Conservation (phyloP, 73 alveolate species). For the Blepharisma japonicum region DNA sequence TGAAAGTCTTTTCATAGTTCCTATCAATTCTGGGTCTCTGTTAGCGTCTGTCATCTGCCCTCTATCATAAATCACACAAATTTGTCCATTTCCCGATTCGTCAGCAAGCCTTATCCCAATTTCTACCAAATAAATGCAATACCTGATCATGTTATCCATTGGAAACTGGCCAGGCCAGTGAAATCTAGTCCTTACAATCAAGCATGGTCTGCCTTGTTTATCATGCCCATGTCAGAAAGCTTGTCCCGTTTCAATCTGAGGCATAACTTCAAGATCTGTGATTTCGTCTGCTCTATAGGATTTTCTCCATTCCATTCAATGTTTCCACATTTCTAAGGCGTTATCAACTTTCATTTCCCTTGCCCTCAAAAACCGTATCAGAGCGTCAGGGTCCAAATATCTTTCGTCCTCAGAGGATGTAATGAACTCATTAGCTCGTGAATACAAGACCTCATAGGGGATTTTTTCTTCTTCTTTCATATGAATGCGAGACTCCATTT, state of each 20-base stretch:
- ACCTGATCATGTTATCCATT: slow-evolving; percentile 44
- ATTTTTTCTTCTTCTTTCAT: no score
- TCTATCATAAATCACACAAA: slow-evolving; percentile 57
- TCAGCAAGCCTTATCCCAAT: slow-evolving; percentile 38
- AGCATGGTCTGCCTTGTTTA: slow-evolving; percentile 41
- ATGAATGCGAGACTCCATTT: no score
- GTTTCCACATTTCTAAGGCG: slow-evolving; percentile 47
- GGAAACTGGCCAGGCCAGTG: slow-evolving; percentile 43
- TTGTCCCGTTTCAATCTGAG: slow-evolving; percentile 36
- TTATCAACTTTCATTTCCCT: slow-evolving; percentile 39
- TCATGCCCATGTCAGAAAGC: slow-evolving; percentile 44
- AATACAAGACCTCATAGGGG: no score
- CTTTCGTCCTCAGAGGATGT: background rate
- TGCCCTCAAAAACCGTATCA: slow-evolving; percentile 36
- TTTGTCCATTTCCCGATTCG: slow-evolving; percentile 30
- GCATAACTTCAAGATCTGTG: slow-evolving; percentile 34
- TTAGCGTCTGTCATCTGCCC: slow-evolving; percentile 37
- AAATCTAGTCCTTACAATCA: slow-evolving; percentile 41
- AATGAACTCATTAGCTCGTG: no score
- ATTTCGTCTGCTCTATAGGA: slow-evolving; percentile 43
- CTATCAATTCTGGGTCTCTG: slow-evolving; percentile 35
- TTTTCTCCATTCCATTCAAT: slow-evolving; percentile 56
- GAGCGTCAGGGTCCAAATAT: slow-evolving; percentile 23
- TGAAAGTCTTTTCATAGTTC: slow-evolving; percentile 23
- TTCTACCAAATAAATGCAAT: slow-evolving; percentile 44